A percentile compares a stretch with the other conserved stretches of the same genome.
These are phyloP conservation scores for Tolypocladium endophyticum DNA, from an alignment of 2,329 filamentous ascomycete species.

Conservation along the genomic window DNA sequence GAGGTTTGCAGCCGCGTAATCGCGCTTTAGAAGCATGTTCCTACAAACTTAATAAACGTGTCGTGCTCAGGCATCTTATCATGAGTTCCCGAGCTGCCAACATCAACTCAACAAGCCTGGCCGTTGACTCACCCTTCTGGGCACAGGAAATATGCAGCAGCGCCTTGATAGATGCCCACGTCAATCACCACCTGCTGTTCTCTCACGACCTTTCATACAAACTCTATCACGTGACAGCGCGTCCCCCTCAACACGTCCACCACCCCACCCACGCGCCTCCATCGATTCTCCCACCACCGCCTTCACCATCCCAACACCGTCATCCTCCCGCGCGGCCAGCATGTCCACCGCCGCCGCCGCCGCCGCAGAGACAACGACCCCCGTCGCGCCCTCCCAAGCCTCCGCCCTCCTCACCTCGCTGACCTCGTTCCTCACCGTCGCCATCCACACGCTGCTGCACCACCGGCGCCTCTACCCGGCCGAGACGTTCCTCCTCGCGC, in stretches of 20 bases:
- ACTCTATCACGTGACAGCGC: not conserved
- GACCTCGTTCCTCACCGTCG: slow-evolving; percentile 68
- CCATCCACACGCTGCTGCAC: slow-evolving; percentile 78
- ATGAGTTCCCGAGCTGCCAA: too few species aligned
- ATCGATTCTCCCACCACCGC: not conserved
- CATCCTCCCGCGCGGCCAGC: not conserved
- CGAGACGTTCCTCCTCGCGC: slow-evolving; percentile 65
- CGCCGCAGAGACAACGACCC: not conserved
- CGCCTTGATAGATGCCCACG: too few species aligned
- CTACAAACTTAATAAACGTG: too few species aligned
- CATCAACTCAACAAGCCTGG: too few species aligned
- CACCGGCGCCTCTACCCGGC: slow-evolving; percentile 70
- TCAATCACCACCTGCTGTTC: not conserved
- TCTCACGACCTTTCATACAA: not conserved
- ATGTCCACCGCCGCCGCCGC: not conserved
- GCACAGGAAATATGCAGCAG: too few species aligned
- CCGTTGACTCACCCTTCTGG: too few species aligned
- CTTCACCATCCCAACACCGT: not conserved
- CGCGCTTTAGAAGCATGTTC: too few species aligned
- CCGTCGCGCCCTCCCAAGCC: slow-evolving; percentile 24
- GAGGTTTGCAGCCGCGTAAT: too few species aligned
- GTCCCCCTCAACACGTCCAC: not conserved
- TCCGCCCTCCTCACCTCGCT: slow-evolving; percentile 54
- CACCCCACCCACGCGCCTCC: not conserved
- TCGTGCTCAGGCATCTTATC: too few species aligned